Base-by-base conservation (phyloP, 1,139 yeast species). In the Arxiozyma heterogenica region DNA sequence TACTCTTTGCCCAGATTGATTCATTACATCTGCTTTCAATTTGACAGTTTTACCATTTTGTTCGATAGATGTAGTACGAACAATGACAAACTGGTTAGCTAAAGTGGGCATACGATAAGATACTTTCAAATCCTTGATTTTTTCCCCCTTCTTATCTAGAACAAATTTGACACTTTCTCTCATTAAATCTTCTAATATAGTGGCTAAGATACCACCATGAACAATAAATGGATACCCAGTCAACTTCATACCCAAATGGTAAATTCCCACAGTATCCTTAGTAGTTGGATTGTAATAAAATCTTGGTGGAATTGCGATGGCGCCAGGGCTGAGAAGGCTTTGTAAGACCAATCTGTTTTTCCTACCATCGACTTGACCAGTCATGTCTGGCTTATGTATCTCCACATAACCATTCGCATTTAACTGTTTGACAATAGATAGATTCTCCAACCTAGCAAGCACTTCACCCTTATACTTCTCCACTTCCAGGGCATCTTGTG, bases 191-290 rank as follows among this genome's bases (percentile, higher is more conserved):
- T 87, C 94, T 55, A 89, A 73, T 17, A 91, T 72, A 0, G 95
- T 84, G 9, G 95, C 95, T 43, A 91, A 70, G 46, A 91, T 81
- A 0, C 98, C 98, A 3, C 98, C 98, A 65, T 91, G 98, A 0
- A 89, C 79, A 43, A 91, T 73, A 61, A 87, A 83, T 1, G 97
- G 97, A 65, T 85, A 90, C 1, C 98, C 98, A 50, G 94, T 83
- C 42, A 90, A 71, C 58, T 79, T 78, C 64, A 84, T 81, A 0
- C 98, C 98, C 51, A 86, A 77, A 67, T 89, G 95, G 30, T 88
- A 75, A 3, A 86, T 75, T 0, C 89, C 79, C 0, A 86, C 77
- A 0, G 85, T 77, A 57, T 87, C 84, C 55, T 80, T 75, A 2
- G 82, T 78, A 9, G 71, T 62, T 3, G 72, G 70, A 59, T 86